Conservation (phyloP, 176 grass and related monocot species). For the Hsuehochloa calcarea region DNA sequence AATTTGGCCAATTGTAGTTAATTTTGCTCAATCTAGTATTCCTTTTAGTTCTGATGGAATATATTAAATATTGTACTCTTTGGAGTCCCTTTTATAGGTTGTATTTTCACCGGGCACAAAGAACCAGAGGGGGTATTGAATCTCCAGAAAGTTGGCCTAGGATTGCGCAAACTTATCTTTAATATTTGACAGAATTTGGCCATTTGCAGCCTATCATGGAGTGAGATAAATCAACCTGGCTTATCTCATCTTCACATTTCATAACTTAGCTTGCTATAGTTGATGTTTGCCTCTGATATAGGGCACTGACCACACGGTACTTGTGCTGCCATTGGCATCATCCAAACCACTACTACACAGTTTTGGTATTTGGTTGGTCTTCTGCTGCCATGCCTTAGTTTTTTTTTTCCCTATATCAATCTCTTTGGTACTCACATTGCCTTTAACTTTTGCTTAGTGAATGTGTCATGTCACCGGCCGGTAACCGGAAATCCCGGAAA, state of each 20-base stretch:
- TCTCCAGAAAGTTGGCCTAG: not conserved
- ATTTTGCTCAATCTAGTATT: not conserved
- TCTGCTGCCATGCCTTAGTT: not conserved
- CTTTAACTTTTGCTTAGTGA: not conserved
- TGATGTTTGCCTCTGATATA: not conserved
- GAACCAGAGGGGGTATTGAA: not conserved
- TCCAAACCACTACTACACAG: not conserved
- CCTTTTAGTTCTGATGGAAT: not conserved
- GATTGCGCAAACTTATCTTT: not conserved
- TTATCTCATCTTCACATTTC: not conserved
- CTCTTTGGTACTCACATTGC: not conserved
- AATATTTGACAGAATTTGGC: not conserved
- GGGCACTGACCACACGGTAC: not conserved
- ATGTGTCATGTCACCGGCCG: too few relatives aligned
- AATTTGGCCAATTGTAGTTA: slow-evolving; percentile 1
- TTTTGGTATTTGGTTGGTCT: not conserved
- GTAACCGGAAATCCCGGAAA: too few relatives aligned
- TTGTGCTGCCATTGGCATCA: not conserved
- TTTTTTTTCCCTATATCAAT: not conserved
- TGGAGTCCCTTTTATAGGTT: not conserved
- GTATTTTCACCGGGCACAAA: not conserved
- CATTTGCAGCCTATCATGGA: not conserved
- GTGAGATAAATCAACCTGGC: not conserved
- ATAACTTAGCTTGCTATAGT: not conserved
- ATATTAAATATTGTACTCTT: not conserved